These are phyloP conservation scores for Halteria grandinella DNA, from an alignment of 73 alveolate species.

Conservation along the genomic window DNA sequence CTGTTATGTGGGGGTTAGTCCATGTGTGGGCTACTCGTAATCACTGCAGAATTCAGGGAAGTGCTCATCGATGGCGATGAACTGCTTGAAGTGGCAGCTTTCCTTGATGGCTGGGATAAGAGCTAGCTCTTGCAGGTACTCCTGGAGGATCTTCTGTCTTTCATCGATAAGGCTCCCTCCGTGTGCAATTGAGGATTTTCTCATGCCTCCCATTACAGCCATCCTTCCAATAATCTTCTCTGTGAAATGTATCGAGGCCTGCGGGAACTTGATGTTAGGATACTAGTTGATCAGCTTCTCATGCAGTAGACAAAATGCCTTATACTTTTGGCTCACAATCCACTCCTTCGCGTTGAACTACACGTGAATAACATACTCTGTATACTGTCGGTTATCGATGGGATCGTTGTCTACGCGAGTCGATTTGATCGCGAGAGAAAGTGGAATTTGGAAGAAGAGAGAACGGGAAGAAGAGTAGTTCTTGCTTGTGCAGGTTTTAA, in stretches of 20 bases:
- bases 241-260: conserved; percentile 20
- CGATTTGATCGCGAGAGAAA: conserved; percentile 20
- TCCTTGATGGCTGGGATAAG: conserved; percentile 60
- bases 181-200: neutral
- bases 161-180: conserved; percentile 42
- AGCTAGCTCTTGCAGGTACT: conserved; percentile 51
- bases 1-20: too few species aligned
- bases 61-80: conserved; percentile 23
- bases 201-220: conserved; percentile 3
- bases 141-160: conserved; percentile 40
- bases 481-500: conserved; percentile 53
- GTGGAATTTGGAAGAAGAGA: conserved; percentile 24
- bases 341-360: conserved; percentile 69
- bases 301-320: conserved; percentile 78
- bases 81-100: conserved; percentile 27
- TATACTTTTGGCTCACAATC: conserved; percentile 78
- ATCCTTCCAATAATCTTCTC: conserved; percentile 38
- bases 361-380: conserved; percentile 83
- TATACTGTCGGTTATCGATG: conserved; percentile 63
- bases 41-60: too few species aligned
- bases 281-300: conserved; percentile 44
- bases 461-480: conserved; percentile 26
- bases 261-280: conserved; percentile 64
- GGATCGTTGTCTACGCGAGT: conserved; percentile 62
- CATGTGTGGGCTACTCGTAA: too few species aligned